Evolutionary conservation across 345 rosid genomes (phyloP).

Genomic region (Murraya paniculata): DNA sequence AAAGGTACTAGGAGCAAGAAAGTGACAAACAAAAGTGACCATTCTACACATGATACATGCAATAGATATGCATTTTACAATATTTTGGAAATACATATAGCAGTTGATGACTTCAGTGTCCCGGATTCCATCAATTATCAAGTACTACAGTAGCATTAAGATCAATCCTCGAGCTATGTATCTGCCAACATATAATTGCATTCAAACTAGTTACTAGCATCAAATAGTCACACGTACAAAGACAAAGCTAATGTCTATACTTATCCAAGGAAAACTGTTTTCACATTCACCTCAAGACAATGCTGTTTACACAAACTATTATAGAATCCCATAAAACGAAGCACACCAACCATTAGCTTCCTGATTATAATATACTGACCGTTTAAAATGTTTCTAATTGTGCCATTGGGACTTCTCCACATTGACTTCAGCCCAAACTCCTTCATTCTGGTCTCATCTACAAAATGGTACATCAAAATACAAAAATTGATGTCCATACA

Average conservation of each 20-base stretch:
- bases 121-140: not conserved
- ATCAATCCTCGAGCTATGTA: not conserved
- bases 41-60: not conserved
- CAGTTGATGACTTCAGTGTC: not conserved
- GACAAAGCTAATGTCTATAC: not conserved
- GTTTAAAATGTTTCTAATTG: constrained; percentile 91
- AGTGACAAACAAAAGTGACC: not conserved
- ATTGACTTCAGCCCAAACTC: constrained; percentile 85
- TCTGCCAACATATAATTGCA: not conserved
- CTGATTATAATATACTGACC: constrained; percentile 42
- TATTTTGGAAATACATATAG: not conserved
- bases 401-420: constrained; percentile 99
- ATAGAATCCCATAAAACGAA: not conserved
- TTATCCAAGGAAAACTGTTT: not conserved
- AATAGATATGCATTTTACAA: not conserved
- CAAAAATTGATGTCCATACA: not conserved
- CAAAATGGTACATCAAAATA: constrained; percentile 21
- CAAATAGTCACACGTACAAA: not conserved
- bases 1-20: not conserved
- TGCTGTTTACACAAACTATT: not conserved
- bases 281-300: not conserved
- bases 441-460: constrained; percentile 95
- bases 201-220: not conserved
- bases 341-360: not conserved
- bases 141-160: not conserved